Evolutionary conservation across 345 rosid species (phyloP), one percentile per base, ranked within the genome.

Genomic region (Euphorbia tirucalli): DNA sequence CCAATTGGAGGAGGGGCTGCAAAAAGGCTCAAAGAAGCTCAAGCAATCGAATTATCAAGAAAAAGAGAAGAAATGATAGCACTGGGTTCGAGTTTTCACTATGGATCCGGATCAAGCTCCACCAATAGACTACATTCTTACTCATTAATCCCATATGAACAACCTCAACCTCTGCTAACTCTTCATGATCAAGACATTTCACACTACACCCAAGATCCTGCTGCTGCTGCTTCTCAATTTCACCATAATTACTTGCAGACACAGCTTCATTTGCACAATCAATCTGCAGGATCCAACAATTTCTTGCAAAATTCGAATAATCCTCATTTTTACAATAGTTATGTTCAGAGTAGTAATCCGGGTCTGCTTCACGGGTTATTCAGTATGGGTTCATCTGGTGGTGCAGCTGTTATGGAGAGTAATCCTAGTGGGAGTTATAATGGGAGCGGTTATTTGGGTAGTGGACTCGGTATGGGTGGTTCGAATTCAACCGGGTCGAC

Each of bases 1-100:
- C 99, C 98, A 8, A 93, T 95, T 13, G 98, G 99, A 19, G 99
- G 99, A 22, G 99, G 98, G 5, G 99, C 98, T 0, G 99, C 98
- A 9, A 95, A 95, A 69, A 69, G 98, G 14, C 86, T 95, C 11
- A 95, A 95, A 78, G 99, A 95, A 74, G 99, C 99, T n/a, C 99
- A 93, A 57, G 99, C 98, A 8, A 69, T 95, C 3, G 99, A 95
- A 80, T 82, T 93, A 0, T 88, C 96, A 3, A 78, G 92, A 72
- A 89, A 90, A 76, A 84, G 94, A 0, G 97, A 95, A 55, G 97
- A 95, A 81, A 87, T 93, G 89, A 83, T 92, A 4, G 94, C 94
- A 11, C 89, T 92, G 2, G 89, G 90, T 14, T 88, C 99, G 68
- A 74, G 68, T 65, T 85, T 86, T 50, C 93, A 82, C 11, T 90